phyloP scores from a whole-genome alignment of 2,329 filamentous ascomycete species.

The Emmonsiellopsis sp. region DNA sequence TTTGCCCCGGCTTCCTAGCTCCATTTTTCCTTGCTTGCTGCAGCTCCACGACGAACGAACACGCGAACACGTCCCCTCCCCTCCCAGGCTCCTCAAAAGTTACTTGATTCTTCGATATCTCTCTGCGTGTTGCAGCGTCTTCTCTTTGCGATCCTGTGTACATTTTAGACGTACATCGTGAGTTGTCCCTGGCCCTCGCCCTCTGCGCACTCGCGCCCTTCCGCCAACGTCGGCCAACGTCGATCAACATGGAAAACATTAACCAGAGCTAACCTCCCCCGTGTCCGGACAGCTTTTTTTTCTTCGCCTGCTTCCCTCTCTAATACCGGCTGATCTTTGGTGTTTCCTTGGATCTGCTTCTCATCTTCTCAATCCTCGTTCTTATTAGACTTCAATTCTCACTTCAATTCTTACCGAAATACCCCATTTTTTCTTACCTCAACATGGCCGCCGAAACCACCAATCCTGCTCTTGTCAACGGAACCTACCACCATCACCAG shows the following conservation, averaged over 20 bases:
- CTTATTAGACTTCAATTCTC: neutral
- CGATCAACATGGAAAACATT: neutral
- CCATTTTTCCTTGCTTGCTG: too few relatives aligned
- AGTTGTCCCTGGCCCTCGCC: neutral
- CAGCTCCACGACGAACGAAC: too few relatives aligned
- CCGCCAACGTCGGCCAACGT: neutral
- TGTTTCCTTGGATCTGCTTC: neutral
- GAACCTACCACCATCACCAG: slow-evolving; percentile 32
- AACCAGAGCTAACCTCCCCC: neutral
- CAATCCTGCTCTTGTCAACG: slow-evolving; percentile 28
- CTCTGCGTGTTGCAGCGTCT: neutral
- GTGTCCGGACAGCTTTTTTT: slow-evolving; percentile 1
- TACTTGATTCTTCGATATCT: neutral
- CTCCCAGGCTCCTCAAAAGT: too few relatives aligned
- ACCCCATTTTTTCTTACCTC: neutral
- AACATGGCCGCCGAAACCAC: slow-evolving; percentile 31
- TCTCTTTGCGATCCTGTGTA: neutral
- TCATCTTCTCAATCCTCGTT: neutral
- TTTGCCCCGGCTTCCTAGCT: too few relatives aligned
- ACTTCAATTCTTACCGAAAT: neutral
- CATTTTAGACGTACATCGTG: neutral
- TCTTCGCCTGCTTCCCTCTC: neutral
- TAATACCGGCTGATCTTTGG: neutral
- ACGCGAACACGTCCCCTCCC: too few relatives aligned
- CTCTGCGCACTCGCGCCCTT: neutral